Conservation (phyloP, 139 green algal genomes). For the Zygnema circumcarinatum region DNA sequence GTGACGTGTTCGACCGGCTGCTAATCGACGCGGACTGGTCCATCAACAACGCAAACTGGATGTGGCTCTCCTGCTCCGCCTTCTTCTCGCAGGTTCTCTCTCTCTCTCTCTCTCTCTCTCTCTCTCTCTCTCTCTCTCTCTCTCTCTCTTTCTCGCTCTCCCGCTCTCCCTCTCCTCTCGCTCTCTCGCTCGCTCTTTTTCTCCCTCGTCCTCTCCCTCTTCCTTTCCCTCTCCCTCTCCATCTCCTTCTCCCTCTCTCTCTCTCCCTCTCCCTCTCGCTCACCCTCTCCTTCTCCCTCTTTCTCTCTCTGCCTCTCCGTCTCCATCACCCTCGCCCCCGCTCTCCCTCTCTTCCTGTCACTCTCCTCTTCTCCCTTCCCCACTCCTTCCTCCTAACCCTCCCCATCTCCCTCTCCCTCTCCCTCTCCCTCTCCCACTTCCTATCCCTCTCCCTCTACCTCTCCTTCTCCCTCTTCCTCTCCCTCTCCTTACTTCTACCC, state of each 20-base stretch:
- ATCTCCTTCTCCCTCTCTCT: not conserved
- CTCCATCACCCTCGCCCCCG: not conserved
- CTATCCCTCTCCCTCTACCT: not conserved
- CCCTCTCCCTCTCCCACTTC: not conserved
- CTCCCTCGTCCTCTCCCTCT: not conserved
- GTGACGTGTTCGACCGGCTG: constrained; percentile 88
- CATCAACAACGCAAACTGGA: constrained; percentile 90
- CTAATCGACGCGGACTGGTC: constrained; percentile 87
- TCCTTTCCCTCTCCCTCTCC: not conserved
- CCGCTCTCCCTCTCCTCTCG: not conserved
- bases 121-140: constrained; percentile 38
- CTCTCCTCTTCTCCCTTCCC: not conserved
- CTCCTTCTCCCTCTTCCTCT: not conserved
- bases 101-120: constrained; percentile 25
- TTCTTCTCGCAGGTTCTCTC: constrained; percentile 85
- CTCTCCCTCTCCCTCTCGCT: not conserved
- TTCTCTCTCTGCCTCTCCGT: not conserved
- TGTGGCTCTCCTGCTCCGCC: constrained; percentile 85
- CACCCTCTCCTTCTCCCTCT: not conserved
- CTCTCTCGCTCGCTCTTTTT: not conserved
- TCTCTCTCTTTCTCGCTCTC: constrained; percentile 31
- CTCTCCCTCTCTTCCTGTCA: not conserved
- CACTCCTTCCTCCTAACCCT: not conserved
- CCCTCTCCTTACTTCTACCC: not conserved
- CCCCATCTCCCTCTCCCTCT: not conserved